Conservation (phyloP, 495 filamentous ascomycete genomes). For the Sabuloglossum arenarium region DNA sequence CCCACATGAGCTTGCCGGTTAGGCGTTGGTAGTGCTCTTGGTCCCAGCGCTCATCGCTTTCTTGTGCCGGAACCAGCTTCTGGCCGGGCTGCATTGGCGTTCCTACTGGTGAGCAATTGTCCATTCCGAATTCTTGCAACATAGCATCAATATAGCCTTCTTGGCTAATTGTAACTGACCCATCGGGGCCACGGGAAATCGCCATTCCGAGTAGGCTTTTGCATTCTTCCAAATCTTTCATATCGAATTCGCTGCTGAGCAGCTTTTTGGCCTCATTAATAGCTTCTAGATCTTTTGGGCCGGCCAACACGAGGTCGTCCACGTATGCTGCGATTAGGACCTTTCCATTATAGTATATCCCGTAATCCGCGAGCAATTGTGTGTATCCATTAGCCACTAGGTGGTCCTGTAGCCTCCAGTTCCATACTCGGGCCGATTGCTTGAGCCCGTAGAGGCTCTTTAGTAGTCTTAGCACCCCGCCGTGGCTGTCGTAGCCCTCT, state of each 20-base stretch:
- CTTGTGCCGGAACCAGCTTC: not conserved
- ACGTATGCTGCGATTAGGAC: constrained; percentile 9
- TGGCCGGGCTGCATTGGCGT: not conserved
- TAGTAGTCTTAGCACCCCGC: not conserved
- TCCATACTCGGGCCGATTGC: constrained; percentile 8
- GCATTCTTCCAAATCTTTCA: not conserved
- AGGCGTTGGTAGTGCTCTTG: not conserved
- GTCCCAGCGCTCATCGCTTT: not conserved
- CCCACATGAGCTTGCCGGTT: not conserved
- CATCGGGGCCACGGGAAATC: not conserved
- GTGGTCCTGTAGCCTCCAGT: constrained; percentile 4
- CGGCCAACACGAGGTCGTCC: constrained; percentile 9
- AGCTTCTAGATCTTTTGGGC: not conserved
- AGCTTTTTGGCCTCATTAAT: constrained; percentile 1
- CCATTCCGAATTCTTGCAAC: not conserved
- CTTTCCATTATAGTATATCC: constrained; percentile 4
- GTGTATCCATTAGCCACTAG: constrained; percentile 7
- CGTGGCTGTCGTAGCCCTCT: not conserved
- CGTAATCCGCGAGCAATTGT: constrained; percentile 2
- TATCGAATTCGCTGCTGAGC: not conserved
- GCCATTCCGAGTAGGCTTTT: not conserved
- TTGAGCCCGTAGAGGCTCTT: constrained; percentile 11
- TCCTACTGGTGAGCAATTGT: not conserved
- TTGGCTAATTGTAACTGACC: constrained; percentile 1
- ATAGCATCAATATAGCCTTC: not conserved